phyloP scores from a whole-genome alignment of 306 rosid genomes.

The Oemleria cerasiformis region DNA sequence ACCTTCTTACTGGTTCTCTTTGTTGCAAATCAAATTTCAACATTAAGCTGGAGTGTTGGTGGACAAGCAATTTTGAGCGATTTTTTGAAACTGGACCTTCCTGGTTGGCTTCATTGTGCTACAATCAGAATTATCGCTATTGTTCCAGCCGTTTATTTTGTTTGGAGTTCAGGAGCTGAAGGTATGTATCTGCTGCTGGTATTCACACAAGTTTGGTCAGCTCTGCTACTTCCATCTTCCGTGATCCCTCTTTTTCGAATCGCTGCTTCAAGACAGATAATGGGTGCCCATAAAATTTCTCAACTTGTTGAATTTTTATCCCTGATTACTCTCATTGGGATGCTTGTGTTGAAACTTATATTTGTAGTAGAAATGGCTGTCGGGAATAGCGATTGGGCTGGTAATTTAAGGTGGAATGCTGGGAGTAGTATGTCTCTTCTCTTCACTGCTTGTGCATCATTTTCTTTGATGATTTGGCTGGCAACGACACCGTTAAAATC shows the following conservation, averaged over 20 bases:
- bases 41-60: conserved; percentile 76
- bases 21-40: conserved; percentile 69
- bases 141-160: conserved; percentile 84
- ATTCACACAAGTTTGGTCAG: conserved; percentile 78
- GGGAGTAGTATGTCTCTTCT: conserved; percentile 64
- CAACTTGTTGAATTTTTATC: conserved; percentile 69
- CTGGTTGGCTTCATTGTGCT: conserved; percentile 93
- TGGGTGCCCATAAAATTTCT: conserved; percentile 78
- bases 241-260: conserved; percentile 88
- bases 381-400: conserved; percentile 88
- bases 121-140: conserved; percentile 81
- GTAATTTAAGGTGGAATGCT: conserved; percentile 62
- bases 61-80: conserved; percentile 68
- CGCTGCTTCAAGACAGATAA: conserved; percentile 76
- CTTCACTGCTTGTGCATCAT: conserved; percentile 48
- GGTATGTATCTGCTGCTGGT: conserved; percentile 87
- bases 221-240: conserved; percentile 83
- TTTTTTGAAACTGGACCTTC: conserved; percentile 79
- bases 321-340: conserved; percentile 59
- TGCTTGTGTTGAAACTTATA: conserved; percentile 73
- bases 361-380: conserved; percentile 84
- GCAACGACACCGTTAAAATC: conserved; percentile 85
- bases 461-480: conserved; percentile 79
- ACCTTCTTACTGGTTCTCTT: conserved; percentile 63
- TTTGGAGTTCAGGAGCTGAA: conserved; percentile 90